Evolutionary conservation across 129 eudicot species (phyloP).

Genomic region (Rutidosis leptorrhynchoides): DNA sequence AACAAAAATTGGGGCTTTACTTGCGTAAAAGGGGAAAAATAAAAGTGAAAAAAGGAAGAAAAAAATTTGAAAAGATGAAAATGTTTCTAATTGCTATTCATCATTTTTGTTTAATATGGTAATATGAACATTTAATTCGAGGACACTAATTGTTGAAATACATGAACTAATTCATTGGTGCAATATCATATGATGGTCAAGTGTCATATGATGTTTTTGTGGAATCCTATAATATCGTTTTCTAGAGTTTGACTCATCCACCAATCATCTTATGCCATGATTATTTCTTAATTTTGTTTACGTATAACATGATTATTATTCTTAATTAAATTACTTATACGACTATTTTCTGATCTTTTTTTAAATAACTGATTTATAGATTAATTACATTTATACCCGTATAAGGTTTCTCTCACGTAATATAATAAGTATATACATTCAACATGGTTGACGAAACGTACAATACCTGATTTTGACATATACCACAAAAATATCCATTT

Average conservation of each 20-base stretch:
- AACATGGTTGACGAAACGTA: no score
- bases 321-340: neutral
- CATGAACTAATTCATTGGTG: slow-evolving; percentile 4
- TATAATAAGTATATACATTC: neutral
- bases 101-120: no score
- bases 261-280: slow-evolving; percentile 14
- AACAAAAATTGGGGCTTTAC: no score
- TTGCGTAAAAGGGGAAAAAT: no score
- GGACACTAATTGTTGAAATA: slow-evolving; percentile 4
- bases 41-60: no score
- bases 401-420: neutral
- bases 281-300: neutral
- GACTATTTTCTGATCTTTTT: neutral
- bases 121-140: no score
- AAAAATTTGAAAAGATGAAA: no score
- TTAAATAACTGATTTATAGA: neutral
- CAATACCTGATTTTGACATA: no score
- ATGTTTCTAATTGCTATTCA: no score
- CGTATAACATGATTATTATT: neutral
- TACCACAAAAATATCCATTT: no score
- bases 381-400: neutral
- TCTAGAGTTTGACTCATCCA: neutral
- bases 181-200: neutral
- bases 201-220: neutral
- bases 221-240: slow-evolving; percentile 9